These are phyloP conservation scores for Gossypium aridum DNA, from an alignment of 441 rosid species.

Conservation along the genomic window DNA sequence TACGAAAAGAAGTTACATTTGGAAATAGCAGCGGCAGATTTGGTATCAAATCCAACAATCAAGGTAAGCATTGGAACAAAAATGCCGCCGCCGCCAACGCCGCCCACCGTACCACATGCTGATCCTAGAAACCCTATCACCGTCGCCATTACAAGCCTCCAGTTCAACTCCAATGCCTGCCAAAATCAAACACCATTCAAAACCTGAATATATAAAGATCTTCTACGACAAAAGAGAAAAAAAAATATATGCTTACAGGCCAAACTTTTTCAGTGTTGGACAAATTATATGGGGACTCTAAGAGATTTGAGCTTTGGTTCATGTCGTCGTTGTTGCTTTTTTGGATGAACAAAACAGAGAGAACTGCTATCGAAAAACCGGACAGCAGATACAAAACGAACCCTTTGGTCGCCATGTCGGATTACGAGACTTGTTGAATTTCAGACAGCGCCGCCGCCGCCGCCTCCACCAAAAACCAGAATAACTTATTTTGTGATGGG, in stretches of 20 bases:
- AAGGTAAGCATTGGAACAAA: slow-evolving; percentile 96
- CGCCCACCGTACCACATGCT: slow-evolving; percentile 91
- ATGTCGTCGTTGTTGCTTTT: slow-evolving; percentile 5
- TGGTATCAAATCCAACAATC: slow-evolving; percentile 84
- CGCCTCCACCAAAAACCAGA: neutral
- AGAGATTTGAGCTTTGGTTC: slow-evolving; percentile 17
- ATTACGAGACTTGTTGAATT: neutral
- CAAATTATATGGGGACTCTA: slow-evolving; percentile 10
- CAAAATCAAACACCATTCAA: neutral
- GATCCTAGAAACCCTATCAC: slow-evolving; percentile 84
- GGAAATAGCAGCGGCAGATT: slow-evolving; percentile 94
- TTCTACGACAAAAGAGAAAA: neutral
- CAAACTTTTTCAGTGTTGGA: slow-evolving; percentile 42
- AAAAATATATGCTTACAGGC: slow-evolving; percentile 49
- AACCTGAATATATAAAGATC: neutral
- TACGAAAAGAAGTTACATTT: slow-evolving; percentile 44
- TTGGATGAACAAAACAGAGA: slow-evolving; percentile 36
- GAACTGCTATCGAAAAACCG: slow-evolving; percentile 51
- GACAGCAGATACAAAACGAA: slow-evolving; percentile 45
- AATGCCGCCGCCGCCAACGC: slow-evolving; percentile 96
- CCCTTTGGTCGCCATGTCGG: slow-evolving; percentile 24
- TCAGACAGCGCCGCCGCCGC: neutral
- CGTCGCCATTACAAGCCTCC: slow-evolving; percentile 68
- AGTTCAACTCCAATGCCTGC: slow-evolving; percentile 61
- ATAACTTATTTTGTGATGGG: too few species aligned